phyloP scores from a whole-genome alignment of 1,284 basidiomycete genomes.

The Ceratorhiza oryzae-sativae region DNA sequence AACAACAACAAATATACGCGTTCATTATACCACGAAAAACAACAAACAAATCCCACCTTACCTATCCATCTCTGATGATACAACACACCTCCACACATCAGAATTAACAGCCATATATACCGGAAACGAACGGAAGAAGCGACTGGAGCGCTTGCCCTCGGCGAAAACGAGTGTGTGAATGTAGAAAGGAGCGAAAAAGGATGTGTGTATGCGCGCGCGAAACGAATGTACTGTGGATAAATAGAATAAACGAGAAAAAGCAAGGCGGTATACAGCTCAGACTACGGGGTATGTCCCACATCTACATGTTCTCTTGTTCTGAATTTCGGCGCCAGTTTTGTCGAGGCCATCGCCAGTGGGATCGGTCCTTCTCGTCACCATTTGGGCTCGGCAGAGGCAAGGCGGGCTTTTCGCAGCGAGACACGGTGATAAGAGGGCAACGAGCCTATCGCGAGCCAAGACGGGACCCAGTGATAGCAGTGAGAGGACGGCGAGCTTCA shows the following conservation, averaged over 20 bases:
- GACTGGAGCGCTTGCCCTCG: not conserved
- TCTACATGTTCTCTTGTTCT: not conserved
- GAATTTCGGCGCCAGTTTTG: constrained; percentile 14
- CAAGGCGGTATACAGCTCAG: constrained; percentile 27
- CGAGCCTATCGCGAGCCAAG: constrained; percentile 68
- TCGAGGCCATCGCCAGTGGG: constrained; percentile 23
- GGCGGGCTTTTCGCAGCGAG: constrained; percentile 23
- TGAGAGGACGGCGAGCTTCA: constrained; percentile 75
- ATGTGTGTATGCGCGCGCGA: not conserved
- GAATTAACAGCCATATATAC: constrained; percentile 2
- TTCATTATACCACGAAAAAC: not conserved
- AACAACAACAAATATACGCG: not conserved
- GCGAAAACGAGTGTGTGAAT: not conserved
- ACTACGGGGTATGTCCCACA: not conserved
- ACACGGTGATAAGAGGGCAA: constrained; percentile 55
- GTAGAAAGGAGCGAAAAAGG: not conserved
- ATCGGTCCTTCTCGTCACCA: constrained; percentile 14
- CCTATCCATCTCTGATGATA: not conserved
- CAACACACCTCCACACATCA: too few species aligned
- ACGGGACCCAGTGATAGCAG: constrained; percentile 80
- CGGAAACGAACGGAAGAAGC: constrained; percentile 15
- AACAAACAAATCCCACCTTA: not conserved
- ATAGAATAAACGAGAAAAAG: constrained; percentile 16
- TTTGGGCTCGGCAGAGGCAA: not conserved
- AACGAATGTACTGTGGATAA: constrained; percentile 27